Conservation (phyloP, 179 eudicot genomes). For the Silene vulgaris region DNA sequence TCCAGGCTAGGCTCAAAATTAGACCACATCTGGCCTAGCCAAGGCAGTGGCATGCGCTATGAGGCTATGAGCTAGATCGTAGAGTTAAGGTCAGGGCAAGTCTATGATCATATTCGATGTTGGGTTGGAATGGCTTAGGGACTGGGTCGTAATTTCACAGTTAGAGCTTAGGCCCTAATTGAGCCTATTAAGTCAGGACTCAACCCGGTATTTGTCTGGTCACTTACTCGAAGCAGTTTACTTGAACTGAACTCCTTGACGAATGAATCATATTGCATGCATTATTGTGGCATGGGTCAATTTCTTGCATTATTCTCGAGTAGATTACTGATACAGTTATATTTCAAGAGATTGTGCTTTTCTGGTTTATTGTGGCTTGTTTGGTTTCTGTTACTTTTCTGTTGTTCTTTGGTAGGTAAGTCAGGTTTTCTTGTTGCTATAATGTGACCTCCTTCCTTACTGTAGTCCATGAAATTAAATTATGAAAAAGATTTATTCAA, state of each 20-base stretch:
- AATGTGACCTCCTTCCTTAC: not conserved
- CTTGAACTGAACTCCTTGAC: not conserved
- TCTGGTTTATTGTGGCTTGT: not conserved
- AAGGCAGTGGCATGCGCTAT: not conserved
- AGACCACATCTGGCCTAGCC: constrained; percentile 1
- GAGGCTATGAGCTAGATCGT: constrained; percentile 1
- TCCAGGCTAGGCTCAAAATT: not conserved
- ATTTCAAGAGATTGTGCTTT: not conserved
- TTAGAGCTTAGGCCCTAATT: not conserved
- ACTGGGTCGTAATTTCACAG: not conserved
- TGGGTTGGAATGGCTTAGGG: not conserved
- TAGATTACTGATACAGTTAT: not conserved
- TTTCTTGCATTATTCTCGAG: not conserved
- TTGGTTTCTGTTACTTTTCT: not conserved
- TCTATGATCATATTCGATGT: not conserved
- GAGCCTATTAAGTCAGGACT: not conserved
- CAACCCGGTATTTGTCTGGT: not conserved
- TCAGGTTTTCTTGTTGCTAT: not conserved
- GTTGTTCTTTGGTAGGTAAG: constrained; percentile 4
- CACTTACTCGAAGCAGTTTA: not conserved
- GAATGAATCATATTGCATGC: not conserved
- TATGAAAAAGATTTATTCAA: not conserved
- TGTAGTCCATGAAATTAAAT: not conserved
- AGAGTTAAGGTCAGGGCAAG: constrained; percentile 4
- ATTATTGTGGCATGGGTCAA: not conserved